These are phyloP conservation scores for Pseudogymnoascus sp. DNA, from an alignment of 2,329 filamentous ascomycete genomes.

Conservation along the genomic window DNA sequence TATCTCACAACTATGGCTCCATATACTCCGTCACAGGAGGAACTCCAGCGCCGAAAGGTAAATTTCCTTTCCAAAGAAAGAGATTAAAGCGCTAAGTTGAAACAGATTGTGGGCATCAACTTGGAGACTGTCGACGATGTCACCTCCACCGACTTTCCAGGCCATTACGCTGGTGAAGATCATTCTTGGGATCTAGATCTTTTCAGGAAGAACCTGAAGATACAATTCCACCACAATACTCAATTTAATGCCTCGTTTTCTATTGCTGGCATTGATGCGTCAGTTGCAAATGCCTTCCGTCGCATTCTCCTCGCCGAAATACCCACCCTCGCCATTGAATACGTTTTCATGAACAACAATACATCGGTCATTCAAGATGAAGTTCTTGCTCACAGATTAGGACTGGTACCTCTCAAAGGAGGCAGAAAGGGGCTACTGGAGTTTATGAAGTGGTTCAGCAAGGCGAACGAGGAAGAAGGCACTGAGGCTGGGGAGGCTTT, in stretches of 20 bases:
- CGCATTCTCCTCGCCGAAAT: slow-evolving; percentile 93
- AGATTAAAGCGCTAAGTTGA: slow-evolving; percentile 11
- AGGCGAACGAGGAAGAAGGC: slow-evolving; percentile 54
- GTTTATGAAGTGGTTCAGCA: slow-evolving; percentile 75
- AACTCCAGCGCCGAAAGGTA: slow-evolving; percentile 55
- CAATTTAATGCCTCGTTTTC: slow-evolving; percentile 77
- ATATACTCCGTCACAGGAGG: slow-evolving; percentile 41
- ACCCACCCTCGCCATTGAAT: slow-evolving; percentile 87
- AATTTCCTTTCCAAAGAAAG: neutral
- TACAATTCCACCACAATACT: slow-evolving; percentile 79
- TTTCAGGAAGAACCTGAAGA: slow-evolving; percentile 60
- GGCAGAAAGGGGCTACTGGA: slow-evolving; percentile 64
- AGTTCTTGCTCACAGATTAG: slow-evolving; percentile 82
- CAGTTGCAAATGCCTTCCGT: slow-evolving; percentile 93
- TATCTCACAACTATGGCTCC: slow-evolving; percentile 33
- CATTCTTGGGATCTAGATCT: slow-evolving; percentile 66
- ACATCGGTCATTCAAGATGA: slow-evolving; percentile 97
- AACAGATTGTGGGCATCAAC: slow-evolving; percentile 75
- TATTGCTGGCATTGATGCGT: slow-evolving; percentile 81
- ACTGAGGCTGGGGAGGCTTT: slow-evolving; percentile 43
- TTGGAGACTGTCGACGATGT: slow-evolving; percentile 85
- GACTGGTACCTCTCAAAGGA: slow-evolving; percentile 82
- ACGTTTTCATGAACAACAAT: slow-evolving; percentile 89
- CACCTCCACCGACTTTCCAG: slow-evolving; percentile 82
- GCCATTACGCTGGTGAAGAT: slow-evolving; percentile 83